phyloP scores from a whole-genome alignment of 2,329 filamentous ascomycete species.

The Capronia americana region DNA sequence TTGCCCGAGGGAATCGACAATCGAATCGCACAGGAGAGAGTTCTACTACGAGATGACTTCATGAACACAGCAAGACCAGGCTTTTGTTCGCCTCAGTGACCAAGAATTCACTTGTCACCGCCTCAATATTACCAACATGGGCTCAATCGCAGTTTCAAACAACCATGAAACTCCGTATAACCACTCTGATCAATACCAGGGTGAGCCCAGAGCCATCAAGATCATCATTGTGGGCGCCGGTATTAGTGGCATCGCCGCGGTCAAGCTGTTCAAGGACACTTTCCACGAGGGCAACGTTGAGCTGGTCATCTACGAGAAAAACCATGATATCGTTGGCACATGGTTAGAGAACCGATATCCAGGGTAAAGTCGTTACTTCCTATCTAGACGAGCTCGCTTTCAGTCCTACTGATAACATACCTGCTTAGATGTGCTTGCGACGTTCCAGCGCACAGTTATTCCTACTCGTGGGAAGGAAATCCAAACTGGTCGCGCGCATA shows the following conservation, averaged over 20 bases:
- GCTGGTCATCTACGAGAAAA: conserved; percentile 30
- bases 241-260: conserved; percentile 22
- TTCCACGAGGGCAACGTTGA: conserved; percentile 9
- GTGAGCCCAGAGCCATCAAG: conserved; percentile 3
- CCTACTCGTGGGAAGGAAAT: conserved; percentile 57
- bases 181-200: conserved; percentile 3
- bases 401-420: too few relatives aligned
- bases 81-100: too few relatives aligned
- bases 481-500: conserved; percentile 52
- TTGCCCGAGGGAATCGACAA: too few relatives aligned
- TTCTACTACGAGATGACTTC: too few relatives aligned
- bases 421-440: conserved; percentile 50
- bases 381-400: too few relatives aligned
- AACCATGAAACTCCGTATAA: background rate
- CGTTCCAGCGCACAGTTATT: conserved; percentile 56
- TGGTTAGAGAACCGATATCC: conserved; percentile 42
- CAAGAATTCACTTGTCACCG: too few relatives aligned
- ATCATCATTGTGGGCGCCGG: conserved; percentile 26
- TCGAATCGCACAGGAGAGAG: too few relatives aligned
- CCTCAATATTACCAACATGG: background rate
- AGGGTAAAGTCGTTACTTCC: conserved; percentile 34
- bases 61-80: too few relatives aligned
- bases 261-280: conserved; percentile 18
- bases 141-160: background rate
- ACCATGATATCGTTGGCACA: conserved; percentile 23